These are phyloP conservation scores for Aspergillus sp. DNA, from an alignment of 2,329 filamentous ascomycete species.

Conservation along the genomic window DNA sequence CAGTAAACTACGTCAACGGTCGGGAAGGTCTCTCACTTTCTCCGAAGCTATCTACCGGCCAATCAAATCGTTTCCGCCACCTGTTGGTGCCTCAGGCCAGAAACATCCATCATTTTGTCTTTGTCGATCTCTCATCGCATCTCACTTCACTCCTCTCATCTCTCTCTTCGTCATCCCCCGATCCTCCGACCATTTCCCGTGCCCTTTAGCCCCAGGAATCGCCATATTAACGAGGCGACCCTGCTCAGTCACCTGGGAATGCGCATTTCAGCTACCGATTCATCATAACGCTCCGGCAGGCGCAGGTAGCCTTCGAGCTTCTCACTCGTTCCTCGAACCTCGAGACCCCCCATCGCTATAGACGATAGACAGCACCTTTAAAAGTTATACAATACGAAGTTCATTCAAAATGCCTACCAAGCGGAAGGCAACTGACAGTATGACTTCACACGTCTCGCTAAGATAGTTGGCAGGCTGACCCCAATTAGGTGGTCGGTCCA, in stretches of 20 bases:
- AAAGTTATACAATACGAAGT: slow-evolving; percentile 10
- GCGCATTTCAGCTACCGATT: background rate
- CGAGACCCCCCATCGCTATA: slow-evolving; percentile 9
- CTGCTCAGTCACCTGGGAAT: background rate
- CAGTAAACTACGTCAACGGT: slow-evolving; percentile 19
- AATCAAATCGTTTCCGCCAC: slow-evolving; percentile 7
- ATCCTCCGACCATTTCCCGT: background rate
- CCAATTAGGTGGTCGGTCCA: slow-evolving; percentile 41
- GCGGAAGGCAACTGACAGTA: slow-evolving; percentile 62
- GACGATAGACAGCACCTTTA: slow-evolving; percentile 13
- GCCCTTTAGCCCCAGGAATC: background rate
- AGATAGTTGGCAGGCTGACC: slow-evolving; percentile 28
- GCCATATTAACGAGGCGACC: background rate
- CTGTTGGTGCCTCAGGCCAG: slow-evolving; percentile 23
- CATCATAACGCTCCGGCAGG: slow-evolving; percentile 5
- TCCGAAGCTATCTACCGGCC: slow-evolving; percentile 2
- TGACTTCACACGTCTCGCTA: slow-evolving; percentile 25
- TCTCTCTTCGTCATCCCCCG: slow-evolving; percentile 1
- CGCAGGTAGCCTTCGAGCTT: slow-evolving; percentile 19
- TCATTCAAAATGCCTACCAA: slow-evolving; percentile 61
- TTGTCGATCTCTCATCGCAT: slow-evolving; percentile 5
- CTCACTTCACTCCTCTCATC: slow-evolving; percentile 1
- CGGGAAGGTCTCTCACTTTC: slow-evolving; percentile 3
- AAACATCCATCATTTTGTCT: background rate
- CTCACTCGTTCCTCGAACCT: slow-evolving; percentile 6